A percentile compares a stretch with the other conserved stretches of the same genome.
Evolutionary conservation across 495 filamentous ascomycete genomes (phyloP).

Genomic region (Daldinia grandis): DNA sequence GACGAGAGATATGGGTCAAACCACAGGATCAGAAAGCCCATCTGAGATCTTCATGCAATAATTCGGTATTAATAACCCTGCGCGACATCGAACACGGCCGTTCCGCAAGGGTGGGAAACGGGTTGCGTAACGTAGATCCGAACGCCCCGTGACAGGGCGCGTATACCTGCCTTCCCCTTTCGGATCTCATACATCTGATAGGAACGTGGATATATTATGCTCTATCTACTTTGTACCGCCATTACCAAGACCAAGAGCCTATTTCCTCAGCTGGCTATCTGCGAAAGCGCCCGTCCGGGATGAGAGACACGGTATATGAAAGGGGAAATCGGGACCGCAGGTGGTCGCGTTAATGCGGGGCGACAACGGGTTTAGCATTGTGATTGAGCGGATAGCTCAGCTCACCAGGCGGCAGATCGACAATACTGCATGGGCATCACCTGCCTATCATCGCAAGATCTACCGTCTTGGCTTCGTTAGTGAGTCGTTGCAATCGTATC

Average conservation of each 20-base stretch:
- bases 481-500: constrained; percentile 1
- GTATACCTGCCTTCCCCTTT: constrained; percentile 32
- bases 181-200: constrained; percentile 5
- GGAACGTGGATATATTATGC: background rate
- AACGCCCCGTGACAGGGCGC: background rate
- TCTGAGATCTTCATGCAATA: constrained; percentile 19
- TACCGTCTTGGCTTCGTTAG: background rate
- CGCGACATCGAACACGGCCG: constrained; percentile 14
- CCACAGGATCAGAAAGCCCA: constrained; percentile 19
- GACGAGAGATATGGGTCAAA: constrained; percentile 21
- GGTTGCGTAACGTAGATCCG: constrained; percentile 1
- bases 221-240: background rate
- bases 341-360: constrained; percentile 6
- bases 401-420: constrained; percentile 32
- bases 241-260: background rate
- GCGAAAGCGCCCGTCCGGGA: background rate
- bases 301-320: constrained; percentile 28
- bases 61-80: constrained; percentile 23
- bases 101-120: background rate
- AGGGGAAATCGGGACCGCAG: constrained; percentile 21
- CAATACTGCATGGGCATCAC: constrained; percentile 11
- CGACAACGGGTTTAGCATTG: constrained; percentile 11
- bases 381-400: constrained; percentile 36
- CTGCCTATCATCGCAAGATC: constrained; percentile 39
- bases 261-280: background rate